These are phyloP conservation scores for Apocynum venetum DNA, from an alignment of 257 asterid genomes.

Conservation along the genomic window DNA sequence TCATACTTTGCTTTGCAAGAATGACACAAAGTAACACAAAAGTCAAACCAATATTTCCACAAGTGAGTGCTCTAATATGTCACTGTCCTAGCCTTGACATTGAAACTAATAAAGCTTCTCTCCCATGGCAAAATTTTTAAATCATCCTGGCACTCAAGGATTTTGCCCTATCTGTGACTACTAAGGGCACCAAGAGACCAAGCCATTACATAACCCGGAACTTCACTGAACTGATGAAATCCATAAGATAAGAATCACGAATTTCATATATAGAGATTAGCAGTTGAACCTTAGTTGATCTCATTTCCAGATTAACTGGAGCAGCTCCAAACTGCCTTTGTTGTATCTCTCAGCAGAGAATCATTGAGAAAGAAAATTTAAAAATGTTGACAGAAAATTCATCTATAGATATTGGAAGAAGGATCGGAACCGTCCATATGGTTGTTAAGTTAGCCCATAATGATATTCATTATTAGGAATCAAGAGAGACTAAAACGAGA, in stretches of 20 bases:
- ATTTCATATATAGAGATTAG: background rate
- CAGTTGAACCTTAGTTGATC: background rate
- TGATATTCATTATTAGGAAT: background rate
- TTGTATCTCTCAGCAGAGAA: background rate
- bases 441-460: background rate
- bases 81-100: too few species aligned
- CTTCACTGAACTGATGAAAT: background rate
- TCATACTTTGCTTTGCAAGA: too few species aligned
- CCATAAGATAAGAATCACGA: background rate
- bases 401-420: background rate
- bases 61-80: too few species aligned
- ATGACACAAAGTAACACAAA: too few species aligned
- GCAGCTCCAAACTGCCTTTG: background rate
- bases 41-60: too few species aligned
- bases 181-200: background rate
- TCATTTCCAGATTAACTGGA: background rate
- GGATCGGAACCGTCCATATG: background rate
- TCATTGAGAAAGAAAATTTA: background rate
- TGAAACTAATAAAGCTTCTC: too few species aligned
- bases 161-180: background rate
- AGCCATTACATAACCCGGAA: background rate
- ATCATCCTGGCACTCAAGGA: background rate
- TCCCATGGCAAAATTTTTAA: too few species aligned
- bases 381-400: background rate
- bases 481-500: background rate